Percentiles rank a stretch among this genome's conserved stretches.
Conservation (phyloP, 1,284 basidiomycete genomes). For the Naganishia albida region DNA sequence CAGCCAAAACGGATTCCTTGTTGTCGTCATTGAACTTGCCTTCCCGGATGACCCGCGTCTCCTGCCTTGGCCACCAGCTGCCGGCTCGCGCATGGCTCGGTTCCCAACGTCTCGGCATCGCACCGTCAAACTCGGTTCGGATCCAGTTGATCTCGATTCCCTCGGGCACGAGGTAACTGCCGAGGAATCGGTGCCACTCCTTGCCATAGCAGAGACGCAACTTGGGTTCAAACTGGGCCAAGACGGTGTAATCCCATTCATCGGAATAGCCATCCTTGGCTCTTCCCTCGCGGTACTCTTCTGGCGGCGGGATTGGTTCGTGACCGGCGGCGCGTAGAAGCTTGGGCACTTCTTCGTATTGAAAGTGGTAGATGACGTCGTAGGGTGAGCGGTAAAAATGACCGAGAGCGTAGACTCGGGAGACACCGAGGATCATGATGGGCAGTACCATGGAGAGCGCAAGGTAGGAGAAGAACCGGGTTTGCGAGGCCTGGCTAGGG, state of each 20-base stretch:
- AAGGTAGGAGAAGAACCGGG: conserved; percentile 71
- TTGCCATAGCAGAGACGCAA: conserved; percentile 85
- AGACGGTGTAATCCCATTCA: conserved; percentile 68
- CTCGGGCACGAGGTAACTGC: conserved; percentile 83
- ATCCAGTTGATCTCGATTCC: conserved; percentile 81
- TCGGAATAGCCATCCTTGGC: conserved; percentile 52
- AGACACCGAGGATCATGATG: conserved; percentile 69
- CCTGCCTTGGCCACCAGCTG: conserved; percentile 63
- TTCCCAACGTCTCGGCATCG: conserved; percentile 68
- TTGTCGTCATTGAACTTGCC: conserved; percentile 85
- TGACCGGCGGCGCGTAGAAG: conserved; percentile 73
- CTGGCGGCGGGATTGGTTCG: conserved; percentile 53
- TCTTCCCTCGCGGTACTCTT: conserved; percentile 36
- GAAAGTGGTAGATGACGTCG: conserved; percentile 69
- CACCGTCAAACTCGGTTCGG: conserved; percentile 84
- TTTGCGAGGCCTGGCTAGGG: conserved; percentile 67
- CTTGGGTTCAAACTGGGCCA: conserved; percentile 64
- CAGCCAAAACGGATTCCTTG: conserved; percentile 63
- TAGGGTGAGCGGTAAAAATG: conserved; percentile 91
- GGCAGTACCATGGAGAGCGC: conserved; percentile 70
- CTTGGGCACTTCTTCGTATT: conserved; percentile 75
- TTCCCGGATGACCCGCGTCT: conserved; percentile 65
- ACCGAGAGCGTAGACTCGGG: conserved; percentile 77
- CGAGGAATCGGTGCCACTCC: conserved; percentile 95
- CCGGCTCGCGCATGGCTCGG: conserved; percentile 34